Percentiles rank a stretch among this genome's conserved stretches.
Evolutionary conservation across 768 basidiomycete genomes (phyloP).

Genomic region (Rhodocollybia butyracea): DNA sequence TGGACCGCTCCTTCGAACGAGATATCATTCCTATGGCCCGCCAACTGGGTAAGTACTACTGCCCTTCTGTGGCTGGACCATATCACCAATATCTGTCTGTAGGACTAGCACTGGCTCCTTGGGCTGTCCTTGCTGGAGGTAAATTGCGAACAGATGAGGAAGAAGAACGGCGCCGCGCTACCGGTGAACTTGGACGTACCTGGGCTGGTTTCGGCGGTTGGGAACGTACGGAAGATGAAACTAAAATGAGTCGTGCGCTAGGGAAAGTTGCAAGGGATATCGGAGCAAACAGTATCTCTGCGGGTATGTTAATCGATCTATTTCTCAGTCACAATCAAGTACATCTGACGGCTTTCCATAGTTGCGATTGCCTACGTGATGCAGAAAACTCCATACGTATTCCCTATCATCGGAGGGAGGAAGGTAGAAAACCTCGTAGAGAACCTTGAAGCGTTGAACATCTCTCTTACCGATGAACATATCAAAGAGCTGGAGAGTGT

Average conservation of each 20-base stretch:
- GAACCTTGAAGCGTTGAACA: slow-evolving; percentile 35
- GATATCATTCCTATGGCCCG: slow-evolving; percentile 38
- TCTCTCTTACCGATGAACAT: slow-evolving; percentile 34
- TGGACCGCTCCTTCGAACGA: slow-evolving; percentile 38
- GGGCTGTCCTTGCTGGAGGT: slow-evolving; percentile 28
- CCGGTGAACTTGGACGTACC: slow-evolving; percentile 37
- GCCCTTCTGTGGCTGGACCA: background rate
- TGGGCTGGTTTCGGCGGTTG: slow-evolving; percentile 16
- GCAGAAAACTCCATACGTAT: slow-evolving; percentile 21
- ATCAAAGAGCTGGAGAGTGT: slow-evolving; percentile 31
- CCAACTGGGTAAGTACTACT: background rate
- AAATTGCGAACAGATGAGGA: slow-evolving; percentile 26
- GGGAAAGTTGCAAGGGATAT: slow-evolving; percentile 38
- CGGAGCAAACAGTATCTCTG: slow-evolving; percentile 27
- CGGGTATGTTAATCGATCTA: background rate
- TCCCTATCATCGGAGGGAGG: slow-evolving; percentile 19
- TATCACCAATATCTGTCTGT: background rate
- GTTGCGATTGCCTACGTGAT: slow-evolving; percentile 24
- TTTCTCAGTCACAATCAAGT: background rate
- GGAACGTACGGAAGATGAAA: slow-evolving; percentile 32
- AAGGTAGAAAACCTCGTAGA: slow-evolving; percentile 20
- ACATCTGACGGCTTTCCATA: background rate
- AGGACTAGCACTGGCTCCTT: slow-evolving; percentile 35
- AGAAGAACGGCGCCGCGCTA: slow-evolving; percentile 19
- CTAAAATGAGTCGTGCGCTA: slow-evolving; percentile 27